A percentile compares a stretch with the other conserved stretches of the same genome.
Evolutionary conservation across 2,329 filamentous ascomycete genomes (phyloP).

Genomic region (Diplodia corticola): DNA sequence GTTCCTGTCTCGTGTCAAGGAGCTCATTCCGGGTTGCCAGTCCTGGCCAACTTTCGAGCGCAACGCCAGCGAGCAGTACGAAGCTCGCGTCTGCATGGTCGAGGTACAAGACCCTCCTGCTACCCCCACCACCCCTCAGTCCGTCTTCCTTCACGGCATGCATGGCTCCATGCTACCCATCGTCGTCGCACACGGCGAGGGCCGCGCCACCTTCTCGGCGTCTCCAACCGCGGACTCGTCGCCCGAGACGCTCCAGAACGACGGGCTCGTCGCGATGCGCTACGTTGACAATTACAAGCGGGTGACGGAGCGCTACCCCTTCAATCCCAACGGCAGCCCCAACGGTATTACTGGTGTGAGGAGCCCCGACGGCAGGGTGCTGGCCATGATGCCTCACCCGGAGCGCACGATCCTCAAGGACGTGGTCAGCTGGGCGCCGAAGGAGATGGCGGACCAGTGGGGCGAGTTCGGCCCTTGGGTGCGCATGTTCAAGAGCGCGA

Average conservation of each 20-base stretch:
- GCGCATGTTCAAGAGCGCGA: conserved; percentile 81
- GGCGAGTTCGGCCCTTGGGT: conserved; percentile 84
- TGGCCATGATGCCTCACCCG: conserved; percentile 92
- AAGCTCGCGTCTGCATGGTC: conserved; percentile 84
- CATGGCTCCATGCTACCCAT: conserved; percentile 78
- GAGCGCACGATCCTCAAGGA: conserved; percentile 84
- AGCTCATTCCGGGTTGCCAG: conserved; percentile 79
- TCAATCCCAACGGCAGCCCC: conserved; percentile 85
- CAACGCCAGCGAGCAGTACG: conserved; percentile 86
- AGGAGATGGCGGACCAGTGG: conserved; percentile 63
- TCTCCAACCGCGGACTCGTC: conserved; percentile 39
- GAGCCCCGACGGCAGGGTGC: conserved; percentile 73
- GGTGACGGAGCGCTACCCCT: conserved; percentile 80
- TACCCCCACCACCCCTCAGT: conserved; percentile 45
- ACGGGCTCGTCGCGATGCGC: conserved; percentile 72
- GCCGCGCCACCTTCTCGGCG: conserved; percentile 62
- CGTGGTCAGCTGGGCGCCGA: conserved; percentile 73
- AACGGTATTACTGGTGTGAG: conserved; percentile 78
- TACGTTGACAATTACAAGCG: conserved; percentile 82
- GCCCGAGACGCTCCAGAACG: conserved; percentile 56
- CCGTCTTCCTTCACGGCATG: conserved; percentile 93
- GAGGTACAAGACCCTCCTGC: conserved; percentile 62
- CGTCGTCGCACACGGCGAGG: conserved; percentile 87
- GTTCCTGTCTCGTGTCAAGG: conserved; percentile 81
- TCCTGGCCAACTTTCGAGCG: conserved; percentile 85